Base-by-base conservation (phyloP, 1,139 yeast species). In the Pichia sp. region DNA sequence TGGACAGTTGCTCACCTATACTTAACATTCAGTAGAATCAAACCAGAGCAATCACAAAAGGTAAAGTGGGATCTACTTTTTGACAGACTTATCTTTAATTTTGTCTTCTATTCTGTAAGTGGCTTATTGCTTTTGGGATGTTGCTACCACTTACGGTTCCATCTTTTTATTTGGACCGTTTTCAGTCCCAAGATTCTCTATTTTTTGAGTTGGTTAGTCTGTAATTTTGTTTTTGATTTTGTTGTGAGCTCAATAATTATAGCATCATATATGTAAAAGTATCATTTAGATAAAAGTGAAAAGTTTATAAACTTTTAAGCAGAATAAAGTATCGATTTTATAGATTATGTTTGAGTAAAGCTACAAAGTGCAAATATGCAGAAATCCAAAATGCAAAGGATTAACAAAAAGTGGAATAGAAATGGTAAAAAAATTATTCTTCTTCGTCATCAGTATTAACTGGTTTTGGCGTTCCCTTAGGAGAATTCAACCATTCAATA, bases 391-490 rank as follows among this genome's bases (percentile, higher is more conserved):
- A n/a, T n/a, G n/a, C n/a, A n/a, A n/a, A n/a, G n/a, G n/a, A n/a
- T n/a, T n/a, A 28, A 28, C n/a, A n/a, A 32, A 28, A n/a, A 21
- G 26, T 31, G 26, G 14, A 28, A 14, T 4, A 17, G 4, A n/a
- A 9, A 19, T n/a, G 25, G n/a, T 17, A 11, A 18, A 77, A 5
- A 84, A 77, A 7, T 30, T 18, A 30, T 8, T 50, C 52, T 31
- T 43, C 91, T 62, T 89, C 97, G 52, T 85, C 96, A 59, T 91
- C 97, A 36, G 96, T 82, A 59, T 91, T 95, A 21, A 71, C 79
- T 10, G 96, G 95, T 60, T 83, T 83, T 51, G 97, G 97, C 23
- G 97, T 91, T 31, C 98, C 98, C 77, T 91, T 91, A 50, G 97
- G 96, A 53, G 94, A 79, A 53, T 80, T 82, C 60, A 91, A 74